Evolutionary conservation across 2,329 filamentous ascomycete genomes (phyloP), one percentile per base, ranked within the genome.

Genomic region (Trichophyton benhamiae): DNA sequence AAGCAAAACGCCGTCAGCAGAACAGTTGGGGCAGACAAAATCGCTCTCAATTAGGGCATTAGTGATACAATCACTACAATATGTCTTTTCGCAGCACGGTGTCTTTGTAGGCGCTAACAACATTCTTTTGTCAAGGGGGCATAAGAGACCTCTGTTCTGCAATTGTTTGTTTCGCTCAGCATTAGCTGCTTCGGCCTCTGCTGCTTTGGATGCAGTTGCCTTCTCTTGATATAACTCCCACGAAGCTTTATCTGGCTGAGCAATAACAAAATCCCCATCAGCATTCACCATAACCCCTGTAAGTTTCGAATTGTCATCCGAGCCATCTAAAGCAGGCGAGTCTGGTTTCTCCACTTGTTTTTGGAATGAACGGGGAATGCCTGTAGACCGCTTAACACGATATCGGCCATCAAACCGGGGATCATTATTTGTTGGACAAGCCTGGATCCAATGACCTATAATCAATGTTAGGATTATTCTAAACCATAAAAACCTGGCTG

Each of bases 21-120:
- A 85, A 80, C 94, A 99, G 68, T 86, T 87, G 66, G 94, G 94
- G 76, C 94, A 99, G 76, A 91, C 82, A 77, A 99, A 91, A 82
- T 99, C 94, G 83, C 88, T 94, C 80, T 97, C 91, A 78, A 96
- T 92, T 77, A 99, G 86, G 77, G 91, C 89, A 83, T 96, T 96
- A 75, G 94, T 95, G 78, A 99, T 96, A 87, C 94, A 99, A 75
- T 96, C 91, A 84, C 94, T 94, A 83, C 94, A 99, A 82, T 95
- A 99, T 73, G 91, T 96, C 83, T 88, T 95, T 79, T 88, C 84
- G 82, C 94, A 99, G 83, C 94, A 99, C 67, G 94, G 92, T 72
- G 94, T 97, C 84, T 96, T 95, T 82, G 95, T 94, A 83, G 94
- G 92, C 75, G 96, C 90, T 85, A 95, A 87, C 79, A 97, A 96